Conservation (phyloP, 495 filamentous ascomycete genomes). For the Ramalina intermedia region DNA sequence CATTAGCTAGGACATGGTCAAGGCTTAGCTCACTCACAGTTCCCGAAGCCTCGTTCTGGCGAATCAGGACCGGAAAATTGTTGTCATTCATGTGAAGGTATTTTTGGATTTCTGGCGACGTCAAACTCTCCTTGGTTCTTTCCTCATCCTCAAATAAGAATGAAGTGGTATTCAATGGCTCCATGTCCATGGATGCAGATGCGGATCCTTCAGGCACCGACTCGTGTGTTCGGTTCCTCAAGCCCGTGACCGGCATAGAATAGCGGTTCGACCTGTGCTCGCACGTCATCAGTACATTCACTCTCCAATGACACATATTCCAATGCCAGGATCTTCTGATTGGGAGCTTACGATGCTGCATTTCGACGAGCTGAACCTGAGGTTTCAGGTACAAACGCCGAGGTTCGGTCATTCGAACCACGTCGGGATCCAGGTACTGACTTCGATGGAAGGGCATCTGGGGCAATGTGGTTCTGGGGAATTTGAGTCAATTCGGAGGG, state of each 20-base stretch:
- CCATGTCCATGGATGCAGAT: constrained; percentile 32
- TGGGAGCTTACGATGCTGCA: constrained; percentile 46
- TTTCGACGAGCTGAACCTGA: constrained; percentile 53
- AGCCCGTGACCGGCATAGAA: constrained; percentile 68
- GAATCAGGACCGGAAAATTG: constrained; percentile 68
- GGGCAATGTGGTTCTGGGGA: constrained; percentile 33
- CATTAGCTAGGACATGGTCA: constrained; percentile 12
- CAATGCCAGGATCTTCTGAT: not conserved
- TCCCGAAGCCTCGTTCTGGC: constrained; percentile 51
- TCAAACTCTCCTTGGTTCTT: constrained; percentile 38
- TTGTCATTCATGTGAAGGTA: constrained; percentile 67
- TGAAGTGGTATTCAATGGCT: constrained; percentile 61
- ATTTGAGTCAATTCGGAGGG: constrained; percentile 34
- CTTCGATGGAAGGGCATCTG: constrained; percentile 50
- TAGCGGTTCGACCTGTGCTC: constrained; percentile 58
- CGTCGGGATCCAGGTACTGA: constrained; percentile 80
- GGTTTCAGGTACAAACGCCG: constrained; percentile 20
- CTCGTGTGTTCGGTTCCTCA: constrained; percentile 43
- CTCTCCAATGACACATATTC: not conserved
- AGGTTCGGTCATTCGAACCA: constrained; percentile 14
- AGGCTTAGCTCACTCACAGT: constrained; percentile 40
- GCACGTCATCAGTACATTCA: not conserved
- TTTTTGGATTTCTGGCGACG: constrained; percentile 49
- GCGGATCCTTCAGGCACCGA: constrained; percentile 28
- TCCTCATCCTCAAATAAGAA: constrained; percentile 81